phyloP scores from a whole-genome alignment of 2,329 filamentous ascomycete genomes.

The Fusarium citri region DNA sequence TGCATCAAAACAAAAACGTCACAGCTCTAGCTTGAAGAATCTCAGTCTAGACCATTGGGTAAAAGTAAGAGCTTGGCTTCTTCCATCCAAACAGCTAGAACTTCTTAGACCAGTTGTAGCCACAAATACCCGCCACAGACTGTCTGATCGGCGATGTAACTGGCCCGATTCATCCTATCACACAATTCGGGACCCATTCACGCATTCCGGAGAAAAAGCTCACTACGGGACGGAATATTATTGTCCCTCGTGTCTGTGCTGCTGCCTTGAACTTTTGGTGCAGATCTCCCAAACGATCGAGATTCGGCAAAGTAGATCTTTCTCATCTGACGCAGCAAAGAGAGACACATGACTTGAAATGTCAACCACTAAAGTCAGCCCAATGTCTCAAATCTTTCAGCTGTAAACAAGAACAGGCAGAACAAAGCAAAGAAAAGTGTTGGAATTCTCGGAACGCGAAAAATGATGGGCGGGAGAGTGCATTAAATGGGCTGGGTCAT shows the following conservation, averaged over 20 bases:
- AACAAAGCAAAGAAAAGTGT: not conserved
- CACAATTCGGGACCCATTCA: not conserved
- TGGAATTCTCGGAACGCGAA: not conserved
- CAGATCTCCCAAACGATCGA: too few relatives aligned
- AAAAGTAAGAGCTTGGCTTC: not conserved
- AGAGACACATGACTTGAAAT: conserved; percentile 9
- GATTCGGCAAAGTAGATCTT: too few relatives aligned
- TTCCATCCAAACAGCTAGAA: conserved; percentile 17
- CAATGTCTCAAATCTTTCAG: conserved; percentile 26
- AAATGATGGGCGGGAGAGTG: conserved; percentile 10
- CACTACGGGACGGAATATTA: conserved; percentile 2
- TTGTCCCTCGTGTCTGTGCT: conserved; percentile 7
- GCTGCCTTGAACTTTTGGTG: conserved; percentile 1
- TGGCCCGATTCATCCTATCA: not conserved
- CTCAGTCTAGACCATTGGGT: not conserved
- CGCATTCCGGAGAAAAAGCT: not conserved
- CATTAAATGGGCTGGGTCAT: conserved; percentile 7
- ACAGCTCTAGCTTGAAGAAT: conserved; percentile 5
- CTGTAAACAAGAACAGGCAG: conserved; percentile 2
- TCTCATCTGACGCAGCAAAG: not conserved
- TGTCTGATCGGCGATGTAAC: not conserved
- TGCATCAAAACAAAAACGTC: conserved; percentile 6
- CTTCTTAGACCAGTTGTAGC: conserved; percentile 1
- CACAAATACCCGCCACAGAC: conserved; percentile 11
- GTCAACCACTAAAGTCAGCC: conserved; percentile 16